These are phyloP conservation scores for Pseudoperonospora humuli DNA, from an alignment of 352 stramenopile genomes.

Conservation along the genomic window DNA sequence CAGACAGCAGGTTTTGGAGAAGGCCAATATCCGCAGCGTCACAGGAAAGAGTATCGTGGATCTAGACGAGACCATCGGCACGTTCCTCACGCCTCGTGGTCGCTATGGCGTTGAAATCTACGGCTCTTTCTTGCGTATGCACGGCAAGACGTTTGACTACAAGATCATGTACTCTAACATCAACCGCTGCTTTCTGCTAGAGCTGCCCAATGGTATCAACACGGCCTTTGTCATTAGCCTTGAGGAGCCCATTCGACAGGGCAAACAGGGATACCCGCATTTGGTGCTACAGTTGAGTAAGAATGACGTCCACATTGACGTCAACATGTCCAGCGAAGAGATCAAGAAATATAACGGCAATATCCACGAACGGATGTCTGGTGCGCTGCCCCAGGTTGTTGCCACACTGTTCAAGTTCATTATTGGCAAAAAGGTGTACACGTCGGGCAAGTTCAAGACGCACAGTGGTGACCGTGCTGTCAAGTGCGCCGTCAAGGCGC, in stretches of 20 bases:
- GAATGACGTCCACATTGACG: constrained; percentile 78
- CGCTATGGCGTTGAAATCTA: constrained; percentile 98
- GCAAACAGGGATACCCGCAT: constrained; percentile 97
- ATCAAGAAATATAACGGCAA: constrained; percentile 97
- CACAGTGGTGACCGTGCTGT: constrained; percentile 82
- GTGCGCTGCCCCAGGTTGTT: constrained; percentile 95
- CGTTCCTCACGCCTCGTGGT: constrained; percentile 96
- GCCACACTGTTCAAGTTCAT: constrained; percentile 98
- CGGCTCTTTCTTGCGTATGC: constrained; percentile 94
- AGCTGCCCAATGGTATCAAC: constrained; percentile 95
- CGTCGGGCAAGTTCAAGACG: constrained; percentile 86
- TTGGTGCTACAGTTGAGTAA: constrained; percentile 94
- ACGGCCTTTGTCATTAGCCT: constrained; percentile 98
- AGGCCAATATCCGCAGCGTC: constrained; percentile 84
- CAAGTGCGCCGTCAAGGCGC: constrained; percentile 90
- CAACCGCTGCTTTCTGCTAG: constrained; percentile 96
- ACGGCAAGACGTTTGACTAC: constrained; percentile 98
- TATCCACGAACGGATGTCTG: constrained; percentile 93
- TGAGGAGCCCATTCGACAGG: constrained; percentile 97
- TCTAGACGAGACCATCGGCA: constrained; percentile 94
- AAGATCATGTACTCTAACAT: constrained; percentile 99
- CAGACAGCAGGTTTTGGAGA: constrained; percentile 80
- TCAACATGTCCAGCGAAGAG: constrained; percentile 96
- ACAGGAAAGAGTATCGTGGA: constrained; percentile 96
- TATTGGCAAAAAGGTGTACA: constrained; percentile 96